Conservation (phyloP, 306 rosid species). For the Mimosa bimucronata region DNA sequence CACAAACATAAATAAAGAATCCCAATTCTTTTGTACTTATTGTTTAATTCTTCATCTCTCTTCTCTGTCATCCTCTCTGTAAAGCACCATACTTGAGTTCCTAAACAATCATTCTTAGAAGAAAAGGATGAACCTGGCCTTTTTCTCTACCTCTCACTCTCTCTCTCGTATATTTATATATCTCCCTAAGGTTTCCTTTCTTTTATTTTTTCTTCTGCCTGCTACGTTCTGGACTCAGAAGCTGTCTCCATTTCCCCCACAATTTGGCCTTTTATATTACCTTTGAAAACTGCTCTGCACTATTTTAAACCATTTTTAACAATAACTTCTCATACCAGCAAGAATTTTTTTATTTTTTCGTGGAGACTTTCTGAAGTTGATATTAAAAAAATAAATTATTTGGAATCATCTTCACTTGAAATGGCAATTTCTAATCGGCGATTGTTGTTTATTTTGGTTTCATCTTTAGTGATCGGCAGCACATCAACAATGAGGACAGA, state of each 20-base stretch:
- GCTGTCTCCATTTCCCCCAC: constrained; percentile 69
- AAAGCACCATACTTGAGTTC: constrained; percentile 43
- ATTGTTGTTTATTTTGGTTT: constrained; percentile 9
- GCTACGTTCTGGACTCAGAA: constrained; percentile 33
- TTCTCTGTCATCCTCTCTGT: constrained; percentile 50
- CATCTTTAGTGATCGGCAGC: constrained; percentile 34
- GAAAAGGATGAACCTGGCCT: constrained; percentile 55
- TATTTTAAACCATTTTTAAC: constrained; percentile 36
- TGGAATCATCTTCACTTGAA: constrained; percentile 9
- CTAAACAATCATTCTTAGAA: constrained; percentile 40
- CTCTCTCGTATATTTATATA: constrained; percentile 28
- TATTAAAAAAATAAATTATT: constrained; percentile 9
- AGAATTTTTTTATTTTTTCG: not conserved
- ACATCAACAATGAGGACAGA: constrained; percentile 64
- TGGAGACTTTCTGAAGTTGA: constrained; percentile 16
- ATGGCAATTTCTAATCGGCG: constrained; percentile 20
- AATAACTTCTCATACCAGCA: not conserved
- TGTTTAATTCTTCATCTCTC: constrained; percentile 34
- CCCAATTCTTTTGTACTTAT: constrained; percentile 27
- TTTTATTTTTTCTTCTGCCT: not conserved
- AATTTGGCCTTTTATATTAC: constrained; percentile 67
- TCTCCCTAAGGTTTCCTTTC: not conserved
- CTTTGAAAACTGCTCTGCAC: constrained; percentile 52
- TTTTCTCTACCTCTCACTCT: constrained; percentile 24
- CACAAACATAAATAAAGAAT: constrained; percentile 32